These are phyloP conservation scores for Warburgia ugandensis DNA, from an alignment of 164 flowering plant genomes.

Conservation along the genomic window DNA sequence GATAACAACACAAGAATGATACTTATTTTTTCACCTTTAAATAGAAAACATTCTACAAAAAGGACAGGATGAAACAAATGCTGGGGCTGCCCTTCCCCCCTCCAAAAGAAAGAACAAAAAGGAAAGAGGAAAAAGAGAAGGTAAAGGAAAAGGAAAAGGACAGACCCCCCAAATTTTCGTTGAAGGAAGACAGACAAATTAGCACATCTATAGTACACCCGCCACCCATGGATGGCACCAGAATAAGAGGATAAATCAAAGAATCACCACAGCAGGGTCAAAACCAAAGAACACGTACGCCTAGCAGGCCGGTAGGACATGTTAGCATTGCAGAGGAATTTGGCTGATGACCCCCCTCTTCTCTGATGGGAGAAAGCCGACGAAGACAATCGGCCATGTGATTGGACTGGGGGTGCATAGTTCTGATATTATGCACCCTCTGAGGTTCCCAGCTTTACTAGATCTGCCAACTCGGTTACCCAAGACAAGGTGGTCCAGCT, in stretches of 20 bases:
- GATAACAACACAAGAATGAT: background rate
- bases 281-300: background rate
- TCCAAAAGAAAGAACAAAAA: background rate
- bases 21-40: constrained; percentile 11
- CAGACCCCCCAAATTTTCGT: constrained; percentile 3
- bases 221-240: constrained; percentile 9
- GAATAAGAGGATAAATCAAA: constrained; percentile 14
- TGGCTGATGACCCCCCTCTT: background rate
- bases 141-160: background rate
- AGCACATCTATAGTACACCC: constrained; percentile 7
- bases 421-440: too few species aligned
- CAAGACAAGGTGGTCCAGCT: background rate
- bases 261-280: constrained; percentile 5
- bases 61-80: constrained; percentile 8
- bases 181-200: constrained; percentile 3
- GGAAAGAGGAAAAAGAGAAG: background rate
- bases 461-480: background rate
- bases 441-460: background rate
- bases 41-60: constrained; percentile 13
- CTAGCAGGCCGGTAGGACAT: background rate
- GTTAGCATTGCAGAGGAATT: constrained; percentile 1
- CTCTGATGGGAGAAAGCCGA: background rate
- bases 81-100: constrained; percentile 6
- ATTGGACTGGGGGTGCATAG: too few species aligned
- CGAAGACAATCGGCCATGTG: too few species aligned